Conservation (phyloP, 768 basidiomycete genomes). For the Wakefieldia striispora region DNA sequence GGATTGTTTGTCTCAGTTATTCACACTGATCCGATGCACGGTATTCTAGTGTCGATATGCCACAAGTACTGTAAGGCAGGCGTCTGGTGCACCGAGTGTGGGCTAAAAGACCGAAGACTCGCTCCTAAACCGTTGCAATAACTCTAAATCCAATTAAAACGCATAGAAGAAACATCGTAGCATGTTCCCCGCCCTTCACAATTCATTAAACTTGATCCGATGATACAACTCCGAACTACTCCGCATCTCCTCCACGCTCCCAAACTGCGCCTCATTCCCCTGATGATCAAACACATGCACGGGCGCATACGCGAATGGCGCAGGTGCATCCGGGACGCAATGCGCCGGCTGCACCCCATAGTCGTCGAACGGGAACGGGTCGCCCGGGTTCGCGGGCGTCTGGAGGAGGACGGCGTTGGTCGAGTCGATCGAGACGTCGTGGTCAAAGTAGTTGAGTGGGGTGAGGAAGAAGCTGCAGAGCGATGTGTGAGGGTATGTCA, state of each 20-base stretch:
- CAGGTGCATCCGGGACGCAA: slow-evolving; percentile 38
- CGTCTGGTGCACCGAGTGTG: too few species aligned
- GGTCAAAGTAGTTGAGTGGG: slow-evolving; percentile 65
- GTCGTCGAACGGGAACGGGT: slow-evolving; percentile 45
- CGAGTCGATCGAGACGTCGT: slow-evolving; percentile 58
- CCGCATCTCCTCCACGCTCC: slow-evolving; percentile 39
- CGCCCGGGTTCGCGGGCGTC: slow-evolving; percentile 37
- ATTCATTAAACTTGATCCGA: slow-evolving; percentile 33
- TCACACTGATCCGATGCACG: too few species aligned
- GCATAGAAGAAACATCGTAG: too few species aligned
- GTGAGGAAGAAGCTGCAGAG: slow-evolving; percentile 50
- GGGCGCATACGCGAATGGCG: slow-evolving; percentile 39
- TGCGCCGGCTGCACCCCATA: slow-evolving; percentile 46
- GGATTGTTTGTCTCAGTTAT: too few species aligned
- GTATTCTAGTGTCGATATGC: too few species aligned
- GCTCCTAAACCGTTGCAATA: too few species aligned
- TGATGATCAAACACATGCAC: slow-evolving; percentile 34
- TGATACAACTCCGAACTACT: slow-evolving; percentile 39
- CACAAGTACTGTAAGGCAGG: too few species aligned
- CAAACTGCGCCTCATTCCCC: slow-evolving; percentile 30
- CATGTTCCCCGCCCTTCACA: slow-evolving; percentile 6
- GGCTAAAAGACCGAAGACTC: too few species aligned
- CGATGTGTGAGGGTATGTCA: not conserved
- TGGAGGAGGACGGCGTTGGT: slow-evolving; percentile 50
- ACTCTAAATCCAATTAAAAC: too few species aligned